Evolutionary conservation across 2,329 filamentous ascomycete genomes (phyloP), one percentile per base, ranked within the genome.

Genomic region (Balansia obtecta): DNA sequence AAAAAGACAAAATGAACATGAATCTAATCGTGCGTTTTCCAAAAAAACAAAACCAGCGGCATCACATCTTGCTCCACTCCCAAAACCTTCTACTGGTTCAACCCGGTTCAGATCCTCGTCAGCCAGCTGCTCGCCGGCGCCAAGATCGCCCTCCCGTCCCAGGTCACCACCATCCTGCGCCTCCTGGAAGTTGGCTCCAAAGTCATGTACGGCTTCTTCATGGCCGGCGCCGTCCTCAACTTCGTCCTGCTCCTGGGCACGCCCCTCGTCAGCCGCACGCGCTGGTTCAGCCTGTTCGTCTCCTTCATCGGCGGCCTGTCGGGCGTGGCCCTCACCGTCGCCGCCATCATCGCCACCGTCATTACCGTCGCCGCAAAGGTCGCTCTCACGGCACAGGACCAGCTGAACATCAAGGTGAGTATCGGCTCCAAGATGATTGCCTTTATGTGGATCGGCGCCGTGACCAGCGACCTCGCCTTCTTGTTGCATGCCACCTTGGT

Each of bases 201-300:
- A 61, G 79, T 86, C 76, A 95, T 96, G 89, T 95, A 94, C 62
- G 86, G 79, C 54, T 83, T 91, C 67, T 95, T 94, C 75, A 70
- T 96, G 46, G 74, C 82, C 8, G 83, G 81, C 46, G 74, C 80
- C 42, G 73, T 83, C 58, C 71, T 95, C 61, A 81, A 80, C 63
- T 83, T 86, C 61, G 62, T 90, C 57, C 78, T 89, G 57, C 79
- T 93, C 53, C 77, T 90, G 62, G 57, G 83, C 66, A 66, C 85
- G 63, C 59, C 73, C 69, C 57, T 84, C 66, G 76, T 72, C 52
- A 60, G 78, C 48, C 68, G 68, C 59, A 71, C 75, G n/a, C 71
- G 75, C 51, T 76, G 80, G 68, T 82, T 83, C 47, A 68, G 90
- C 18, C 78, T 84, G 5, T 73, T 88, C 54, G 71, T 93, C 54